Base-by-base conservation (phyloP, 345 rosid genomes). In the Erodium maritimum region DNA sequence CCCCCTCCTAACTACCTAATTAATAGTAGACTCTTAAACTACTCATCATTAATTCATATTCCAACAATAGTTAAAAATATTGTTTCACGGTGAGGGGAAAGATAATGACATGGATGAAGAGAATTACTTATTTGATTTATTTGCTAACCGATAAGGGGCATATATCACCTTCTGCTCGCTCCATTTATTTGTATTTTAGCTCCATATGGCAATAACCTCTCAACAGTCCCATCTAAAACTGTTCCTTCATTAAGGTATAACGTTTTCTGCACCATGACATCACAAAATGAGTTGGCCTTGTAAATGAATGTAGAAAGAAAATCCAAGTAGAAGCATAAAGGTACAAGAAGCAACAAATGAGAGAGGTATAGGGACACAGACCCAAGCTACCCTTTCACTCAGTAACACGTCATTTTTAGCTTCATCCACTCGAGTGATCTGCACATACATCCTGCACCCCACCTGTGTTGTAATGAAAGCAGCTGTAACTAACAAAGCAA, bases 341-440 rank as follows among this genome's bases (percentile, higher is more conserved):
- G n/a, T n/a, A n/a, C n/a, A n/a, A n/a, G n/a, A n/a, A n/a, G n/a
- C n/a, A n/a, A n/a, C n/a, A n/a, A n/a, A n/a, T n/a, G n/a, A n/a
- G n/a, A n/a, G n/a, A n/a, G n/a, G n/a, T n/a, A n/a, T n/a, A n/a
- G n/a, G n/a, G n/a, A n/a, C n/a, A n/a, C n/a, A n/a, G n/a, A n/a
- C 94, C 99, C 96, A 88, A 21, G 95, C 95, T 59, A 67, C 79
- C 65, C 73, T 86, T 70, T 91, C 91, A 50, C 93, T 91, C 61
- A 91, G 69, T 59, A 88, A 79, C 42, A 91, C 73, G 73, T 86
- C 91, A 63, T 88, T 93, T 71, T 68, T 88, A 14, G 69, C 75
- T 71, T 88, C 86, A 23, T 86, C 83, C 66, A 86, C 68, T 57
- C 86, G 78, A 19, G 78, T 76, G 52, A 88, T 80, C 72, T 72